Evolutionary conservation across 441 rosid genomes (phyloP).

Genomic region (Gossypium schwendimanii): DNA sequence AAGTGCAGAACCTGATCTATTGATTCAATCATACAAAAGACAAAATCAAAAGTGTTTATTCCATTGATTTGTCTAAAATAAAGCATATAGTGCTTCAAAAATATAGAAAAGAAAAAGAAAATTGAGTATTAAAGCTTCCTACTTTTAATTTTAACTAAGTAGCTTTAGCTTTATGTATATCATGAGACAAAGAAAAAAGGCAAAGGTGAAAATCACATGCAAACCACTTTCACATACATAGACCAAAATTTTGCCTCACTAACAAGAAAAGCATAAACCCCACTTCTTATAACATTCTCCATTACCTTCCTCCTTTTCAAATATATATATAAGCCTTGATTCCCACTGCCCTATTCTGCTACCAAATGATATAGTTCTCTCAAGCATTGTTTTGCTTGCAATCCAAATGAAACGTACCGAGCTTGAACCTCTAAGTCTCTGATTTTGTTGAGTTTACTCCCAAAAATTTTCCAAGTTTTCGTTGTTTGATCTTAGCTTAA

Average conservation of each 20-base stretch:
- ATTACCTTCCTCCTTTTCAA: background rate
- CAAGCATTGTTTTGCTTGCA: background rate
- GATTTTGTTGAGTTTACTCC: background rate
- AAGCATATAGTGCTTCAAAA: slow-evolving; percentile 21
- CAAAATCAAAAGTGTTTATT: slow-evolving; percentile 36
- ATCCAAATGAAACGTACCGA: slow-evolving; percentile 12
- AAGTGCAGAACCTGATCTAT: background rate
- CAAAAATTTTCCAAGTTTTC: background rate
- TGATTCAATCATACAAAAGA: background rate
- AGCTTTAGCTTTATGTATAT: slow-evolving; percentile 25
- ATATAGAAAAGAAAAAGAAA: background rate
- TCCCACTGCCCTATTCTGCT: background rate
- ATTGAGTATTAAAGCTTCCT: slow-evolving; percentile 20
- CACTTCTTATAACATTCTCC: slow-evolving; percentile 11
- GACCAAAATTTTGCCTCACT: slow-evolving; percentile 31
- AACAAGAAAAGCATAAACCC: slow-evolving; percentile 58
- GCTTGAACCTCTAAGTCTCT: background rate
- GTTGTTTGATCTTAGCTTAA: background rate
- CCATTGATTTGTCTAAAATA: slow-evolving; percentile 26
- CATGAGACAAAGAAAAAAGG: background rate
- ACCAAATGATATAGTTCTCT: background rate
- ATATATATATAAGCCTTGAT: background rate
- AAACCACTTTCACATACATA: slow-evolving; percentile 43
- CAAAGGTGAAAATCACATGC: slow-evolving; percentile 43
- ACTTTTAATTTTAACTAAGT: slow-evolving; percentile 25